phyloP scores from a whole-genome alignment of 768 basidiomycete genomes.

The Hortiboletus flavorubellus region DNA sequence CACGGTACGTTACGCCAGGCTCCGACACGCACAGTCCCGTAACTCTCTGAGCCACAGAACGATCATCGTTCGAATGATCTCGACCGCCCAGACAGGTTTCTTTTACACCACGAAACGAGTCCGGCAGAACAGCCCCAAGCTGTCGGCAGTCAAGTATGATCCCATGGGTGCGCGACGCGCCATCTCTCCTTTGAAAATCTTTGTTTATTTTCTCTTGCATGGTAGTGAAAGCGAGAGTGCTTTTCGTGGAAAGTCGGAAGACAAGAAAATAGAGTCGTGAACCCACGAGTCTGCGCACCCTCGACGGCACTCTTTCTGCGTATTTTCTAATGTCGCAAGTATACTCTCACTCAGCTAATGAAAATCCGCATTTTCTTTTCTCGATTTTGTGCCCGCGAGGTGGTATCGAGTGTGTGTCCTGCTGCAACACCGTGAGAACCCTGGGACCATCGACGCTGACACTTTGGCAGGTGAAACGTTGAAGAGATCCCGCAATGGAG shows the following conservation, averaged over 20 bases:
- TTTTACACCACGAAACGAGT: slow-evolving; percentile 84
- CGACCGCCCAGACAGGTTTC: slow-evolving; percentile 88
- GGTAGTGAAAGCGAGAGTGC: slow-evolving; percentile 64
- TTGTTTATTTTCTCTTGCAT: not conserved
- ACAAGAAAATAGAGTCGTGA: slow-evolving; percentile 48
- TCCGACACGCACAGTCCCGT: not conserved
- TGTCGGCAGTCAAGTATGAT: slow-evolving; percentile 92
- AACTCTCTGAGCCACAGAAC: slow-evolving; percentile 46
- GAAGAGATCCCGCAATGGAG: not conserved
- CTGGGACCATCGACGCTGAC: not conserved
- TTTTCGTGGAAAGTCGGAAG: slow-evolving; percentile 80
- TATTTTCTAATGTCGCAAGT: not conserved
- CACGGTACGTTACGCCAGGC: slow-evolving; percentile 38
- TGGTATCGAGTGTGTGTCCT: too few species aligned
- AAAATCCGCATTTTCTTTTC: not conserved
- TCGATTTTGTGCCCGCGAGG: not conserved
- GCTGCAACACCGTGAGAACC: not conserved
- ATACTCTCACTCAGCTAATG: not conserved
- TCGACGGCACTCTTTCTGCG: not conserved
- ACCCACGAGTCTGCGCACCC: too few species aligned
- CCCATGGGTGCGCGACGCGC: slow-evolving; percentile 59
- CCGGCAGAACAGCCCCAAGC: slow-evolving; percentile 62
- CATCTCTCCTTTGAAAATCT: not conserved
- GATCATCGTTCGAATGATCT: slow-evolving; percentile 82
- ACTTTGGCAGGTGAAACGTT: not conserved